phyloP scores from a whole-genome alignment of 139 green algal genomes.

The Chlorella sp. region DNA sequence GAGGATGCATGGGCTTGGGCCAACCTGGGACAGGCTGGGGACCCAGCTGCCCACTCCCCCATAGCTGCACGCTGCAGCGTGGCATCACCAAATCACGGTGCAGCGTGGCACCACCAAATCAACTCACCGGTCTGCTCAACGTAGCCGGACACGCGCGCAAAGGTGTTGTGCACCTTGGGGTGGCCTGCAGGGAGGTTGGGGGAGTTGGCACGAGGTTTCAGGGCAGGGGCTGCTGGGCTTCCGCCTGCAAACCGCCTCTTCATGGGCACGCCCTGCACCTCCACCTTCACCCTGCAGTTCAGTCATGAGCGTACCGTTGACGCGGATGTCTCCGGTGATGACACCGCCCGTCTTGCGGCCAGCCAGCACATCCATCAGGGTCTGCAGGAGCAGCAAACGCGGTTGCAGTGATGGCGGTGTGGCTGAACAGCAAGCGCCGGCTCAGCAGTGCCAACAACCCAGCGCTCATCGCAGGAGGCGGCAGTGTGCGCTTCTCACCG shows the following conservation, averaged over 20 bases:
- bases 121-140: constrained; percentile 15
- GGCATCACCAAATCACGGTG: no score
- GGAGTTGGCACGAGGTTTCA: background rate
- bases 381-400: background rate
- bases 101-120: background rate
- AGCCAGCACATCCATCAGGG: constrained; percentile 65
- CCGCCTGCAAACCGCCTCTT: no score
- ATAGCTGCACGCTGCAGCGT: no score
- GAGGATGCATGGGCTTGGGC: no score
- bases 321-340: constrained; percentile 59
- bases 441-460: no score
- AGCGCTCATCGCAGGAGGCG: no score
- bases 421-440: constrained; percentile 21
- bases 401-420: background rate
- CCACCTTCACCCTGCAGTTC: background rate
- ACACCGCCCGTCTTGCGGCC: constrained; percentile 57
- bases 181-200: background rate
- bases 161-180: constrained; percentile 63
- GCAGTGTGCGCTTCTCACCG: constrained; percentile 62
- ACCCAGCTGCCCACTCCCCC: no score
- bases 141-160: constrained; percentile 65
- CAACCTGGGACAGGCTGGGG: no score
- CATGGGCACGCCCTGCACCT: background rate
- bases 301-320: constrained; percentile 43
- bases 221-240: background rate